Evolutionary conservation across 495 filamentous ascomycete genomes (phyloP).

Genomic region (Daldinia grandis): DNA sequence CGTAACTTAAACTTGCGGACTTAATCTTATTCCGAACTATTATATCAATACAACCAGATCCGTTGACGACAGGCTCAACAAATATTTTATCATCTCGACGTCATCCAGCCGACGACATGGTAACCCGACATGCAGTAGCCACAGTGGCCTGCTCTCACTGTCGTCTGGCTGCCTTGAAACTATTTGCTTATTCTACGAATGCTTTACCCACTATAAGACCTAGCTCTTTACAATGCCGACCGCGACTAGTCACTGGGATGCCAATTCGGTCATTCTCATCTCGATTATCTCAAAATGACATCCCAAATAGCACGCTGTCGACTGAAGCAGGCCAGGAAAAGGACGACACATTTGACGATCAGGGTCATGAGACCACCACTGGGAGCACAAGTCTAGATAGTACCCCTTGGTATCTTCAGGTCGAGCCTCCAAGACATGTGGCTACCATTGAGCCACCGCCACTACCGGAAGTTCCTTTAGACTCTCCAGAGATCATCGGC

Average conservation of each 20-base stretch:
- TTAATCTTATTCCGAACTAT: not conserved
- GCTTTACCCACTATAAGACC: constrained; percentile 17
- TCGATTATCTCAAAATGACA: constrained; percentile 10
- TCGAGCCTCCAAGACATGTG: constrained; percentile 62
- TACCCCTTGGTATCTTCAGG: constrained; percentile 87
- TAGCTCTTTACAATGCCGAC: constrained; percentile 9
- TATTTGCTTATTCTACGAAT: constrained; percentile 35
- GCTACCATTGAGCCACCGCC: constrained; percentile 67
- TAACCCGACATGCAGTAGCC: constrained; percentile 30
- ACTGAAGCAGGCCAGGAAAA: not conserved
- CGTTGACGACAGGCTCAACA: too few species aligned
- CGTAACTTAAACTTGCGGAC: not conserved
- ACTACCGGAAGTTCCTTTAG: constrained; percentile 77
- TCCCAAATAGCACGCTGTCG: not conserved
- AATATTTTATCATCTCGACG: not conserved
- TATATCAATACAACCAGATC: not conserved
- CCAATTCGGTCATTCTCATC: constrained; percentile 41
- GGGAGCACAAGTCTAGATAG: constrained; percentile 7
- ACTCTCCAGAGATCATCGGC: constrained; percentile 75
- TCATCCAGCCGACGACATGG: constrained; percentile 22
- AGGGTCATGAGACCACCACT: not conserved
- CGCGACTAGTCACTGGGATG: not conserved
- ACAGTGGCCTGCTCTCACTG: constrained; percentile 44
- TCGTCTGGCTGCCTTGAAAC: constrained; percentile 35
- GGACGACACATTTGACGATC: constrained; percentile 3